Percentiles rank a stretch among this genome's conserved stretches.
These are phyloP conservation scores for Suhomyces emberorum DNA, from an alignment of 805 yeast species.

Conservation along the genomic window DNA sequence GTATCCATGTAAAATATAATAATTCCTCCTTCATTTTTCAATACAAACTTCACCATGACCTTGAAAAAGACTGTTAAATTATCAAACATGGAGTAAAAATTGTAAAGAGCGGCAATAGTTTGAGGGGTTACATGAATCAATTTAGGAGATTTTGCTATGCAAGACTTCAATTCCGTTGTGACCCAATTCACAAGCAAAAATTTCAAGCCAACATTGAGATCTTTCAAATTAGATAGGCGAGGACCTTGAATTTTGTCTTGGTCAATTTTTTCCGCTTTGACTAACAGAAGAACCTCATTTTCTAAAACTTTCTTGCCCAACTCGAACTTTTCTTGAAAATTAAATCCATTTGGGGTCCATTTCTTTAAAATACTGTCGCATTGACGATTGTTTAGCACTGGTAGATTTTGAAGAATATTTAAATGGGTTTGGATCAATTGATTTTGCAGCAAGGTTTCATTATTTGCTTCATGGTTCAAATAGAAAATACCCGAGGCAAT, in stretches of 20 bases:
- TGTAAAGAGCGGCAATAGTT: constrained; percentile 29
- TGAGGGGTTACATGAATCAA: constrained; percentile 34
- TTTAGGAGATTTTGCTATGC: constrained; percentile 31
- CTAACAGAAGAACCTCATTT: constrained; percentile 22
- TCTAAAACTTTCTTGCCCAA: constrained; percentile 33
- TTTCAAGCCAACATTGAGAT: constrained; percentile 40
- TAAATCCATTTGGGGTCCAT: constrained; percentile 34
- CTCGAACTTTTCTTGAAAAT: constrained; percentile 36
- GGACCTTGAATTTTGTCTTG: background rate
- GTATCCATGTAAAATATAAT: constrained; percentile 43
- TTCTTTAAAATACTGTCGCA: constrained; percentile 53
- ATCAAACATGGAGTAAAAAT: constrained; percentile 36
- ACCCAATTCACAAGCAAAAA: constrained; percentile 49
- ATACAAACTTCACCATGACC: constrained; percentile 27
- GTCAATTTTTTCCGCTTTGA: background rate
- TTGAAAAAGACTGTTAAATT: constrained; percentile 41
- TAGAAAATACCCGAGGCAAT: constrained; percentile 86
- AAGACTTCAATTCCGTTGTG: constrained; percentile 39
- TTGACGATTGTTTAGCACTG: constrained; percentile 52
- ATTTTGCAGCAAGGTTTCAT: constrained; percentile 46
- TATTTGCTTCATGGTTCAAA: constrained; percentile 21
- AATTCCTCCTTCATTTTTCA: constrained; percentile 39
- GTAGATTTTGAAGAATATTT: constrained; percentile 54
- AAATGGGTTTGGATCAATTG: constrained; percentile 44
- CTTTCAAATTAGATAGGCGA: constrained; percentile 4